phyloP scores from a whole-genome alignment of 2,329 filamentous ascomycete genomes.

The Colletotrichum sidae region DNA sequence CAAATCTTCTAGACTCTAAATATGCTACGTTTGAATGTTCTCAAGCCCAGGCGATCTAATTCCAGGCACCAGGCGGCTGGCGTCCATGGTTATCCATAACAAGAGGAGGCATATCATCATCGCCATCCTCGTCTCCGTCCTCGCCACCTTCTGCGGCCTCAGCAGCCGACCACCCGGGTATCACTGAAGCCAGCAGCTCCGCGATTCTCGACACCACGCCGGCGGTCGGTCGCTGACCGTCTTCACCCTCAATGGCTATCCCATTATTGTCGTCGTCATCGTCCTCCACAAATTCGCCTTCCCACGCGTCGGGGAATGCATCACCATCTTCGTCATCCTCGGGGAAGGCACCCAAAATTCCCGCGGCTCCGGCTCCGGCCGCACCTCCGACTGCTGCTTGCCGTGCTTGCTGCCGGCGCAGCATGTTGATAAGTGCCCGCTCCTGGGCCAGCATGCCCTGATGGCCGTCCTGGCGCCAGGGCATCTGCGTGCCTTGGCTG shows the following conservation, averaged over 20 bases:
- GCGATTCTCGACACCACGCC: slow-evolving; percentile 30
- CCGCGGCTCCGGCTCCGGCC: slow-evolving; percentile 9
- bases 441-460: slow-evolving; percentile 19
- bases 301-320: slow-evolving; percentile 27
- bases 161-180: slow-evolving; percentile 26
- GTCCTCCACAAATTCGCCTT: slow-evolving; percentile 33
- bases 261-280: slow-evolving; percentile 37
- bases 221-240: slow-evolving; percentile 16
- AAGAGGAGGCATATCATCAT: slow-evolving; percentile 38
- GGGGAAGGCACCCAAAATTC: slow-evolving; percentile 28
- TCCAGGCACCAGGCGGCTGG: slow-evolving; percentile 11
- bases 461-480: slow-evolving; percentile 51
- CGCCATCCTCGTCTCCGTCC: neutral
- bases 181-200: slow-evolving; percentile 24
- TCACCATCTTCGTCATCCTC: slow-evolving; percentile 36
- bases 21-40: too few relatives aligned
- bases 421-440: slow-evolving; percentile 20
- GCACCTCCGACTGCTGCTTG: slow-evolving; percentile 12
- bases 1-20: too few relatives aligned
- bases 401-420: slow-evolving; percentile 17
- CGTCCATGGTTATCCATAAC: slow-evolving; percentile 26
- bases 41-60: neutral
- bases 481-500: slow-evolving; percentile 53
- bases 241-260: slow-evolving; percentile 9
- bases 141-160: neutral